Conservation (phyloP, 2,329 filamentous ascomycete species). For the Exophiala bonariae region DNA sequence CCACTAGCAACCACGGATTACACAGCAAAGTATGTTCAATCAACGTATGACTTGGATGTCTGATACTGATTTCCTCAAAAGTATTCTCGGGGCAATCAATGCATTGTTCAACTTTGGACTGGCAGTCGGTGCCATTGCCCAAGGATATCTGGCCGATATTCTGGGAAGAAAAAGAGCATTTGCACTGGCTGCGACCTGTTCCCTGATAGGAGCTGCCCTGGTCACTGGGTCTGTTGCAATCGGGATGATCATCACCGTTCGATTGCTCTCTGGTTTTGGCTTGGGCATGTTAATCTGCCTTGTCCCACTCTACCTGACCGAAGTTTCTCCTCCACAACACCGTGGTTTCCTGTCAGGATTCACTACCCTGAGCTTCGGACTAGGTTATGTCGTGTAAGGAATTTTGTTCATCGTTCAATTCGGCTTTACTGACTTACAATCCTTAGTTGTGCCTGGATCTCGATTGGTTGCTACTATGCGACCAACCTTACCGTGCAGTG, state of each 20-base stretch:
- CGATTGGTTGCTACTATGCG: conserved; percentile 14
- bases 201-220: conserved; percentile 12
- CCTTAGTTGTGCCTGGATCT: conserved; percentile 12
- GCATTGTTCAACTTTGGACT: conserved; percentile 45
- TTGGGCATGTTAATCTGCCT: conserved; percentile 16
- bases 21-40: conserved; percentile 13
- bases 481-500: conserved; percentile 10
- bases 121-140: conserved; percentile 36
- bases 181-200: conserved; percentile 3
- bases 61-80: conserved; percentile 27
- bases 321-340: conserved; percentile 10
- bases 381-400: conserved; percentile 16
- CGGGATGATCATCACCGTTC: conserved; percentile 13
- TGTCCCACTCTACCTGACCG: conserved; percentile 16
- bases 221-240: conserved; percentile 12
- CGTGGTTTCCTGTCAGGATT: conserved; percentile 15
- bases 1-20: conserved; percentile 11
- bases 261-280: conserved; percentile 15
- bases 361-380: conserved; percentile 14
- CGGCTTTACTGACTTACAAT: too few relatives aligned
- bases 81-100: conserved; percentile 46
- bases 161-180: conserved; percentile 12
- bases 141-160: conserved; percentile 33
- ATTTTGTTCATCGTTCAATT: background rate
- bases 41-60: background rate